Conservation (phyloP, 495 filamentous ascomycete species). For the Cercophora samala region DNA sequence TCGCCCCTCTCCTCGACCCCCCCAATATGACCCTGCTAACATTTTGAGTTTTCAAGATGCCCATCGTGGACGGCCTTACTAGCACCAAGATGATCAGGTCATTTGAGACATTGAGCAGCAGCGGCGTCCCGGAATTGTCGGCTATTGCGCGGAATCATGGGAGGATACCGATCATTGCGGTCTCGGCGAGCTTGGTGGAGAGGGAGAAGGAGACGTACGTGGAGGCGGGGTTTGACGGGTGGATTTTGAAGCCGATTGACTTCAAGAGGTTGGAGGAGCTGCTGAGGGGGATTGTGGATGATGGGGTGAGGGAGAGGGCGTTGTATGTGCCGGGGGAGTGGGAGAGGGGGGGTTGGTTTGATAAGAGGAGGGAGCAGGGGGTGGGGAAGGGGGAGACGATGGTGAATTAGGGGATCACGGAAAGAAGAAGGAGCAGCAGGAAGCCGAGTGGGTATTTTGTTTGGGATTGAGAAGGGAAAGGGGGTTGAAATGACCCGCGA, state of each 20-base stretch:
- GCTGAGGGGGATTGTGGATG: conserved; percentile 55
- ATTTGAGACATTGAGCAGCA: conserved; percentile 53
- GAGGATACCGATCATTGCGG: conserved; percentile 80
- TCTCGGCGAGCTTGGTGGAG: conserved; percentile 83
- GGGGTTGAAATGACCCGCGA: too few relatives aligned
- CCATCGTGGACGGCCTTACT: conserved; percentile 83
- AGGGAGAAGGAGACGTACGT: conserved; percentile 66
- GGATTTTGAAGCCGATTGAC: conserved; percentile 76
- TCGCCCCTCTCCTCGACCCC: neutral
- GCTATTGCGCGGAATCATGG: conserved; percentile 45
- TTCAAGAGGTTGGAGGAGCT: conserved; percentile 65
- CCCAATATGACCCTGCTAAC: too few relatives aligned
- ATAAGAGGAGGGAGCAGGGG: neutral
- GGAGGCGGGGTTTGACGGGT: conserved; percentile 84
- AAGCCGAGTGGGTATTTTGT: neutral
- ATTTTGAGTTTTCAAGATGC: too few relatives aligned
- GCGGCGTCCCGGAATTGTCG: conserved; percentile 41
- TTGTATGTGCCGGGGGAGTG: conserved; percentile 62
- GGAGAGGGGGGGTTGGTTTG: conserved; percentile 74
- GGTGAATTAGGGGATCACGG: neutral
- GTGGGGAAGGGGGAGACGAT: neutral
- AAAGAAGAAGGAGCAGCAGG: neutral
- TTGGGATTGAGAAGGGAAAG: neutral
- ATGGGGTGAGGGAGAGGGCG: conserved; percentile 43
- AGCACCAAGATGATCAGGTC: conserved; percentile 79